A percentile compares a stretch with the other conserved stretches of the same genome.
phyloP scores from a whole-genome alignment of 495 filamentous ascomycete genomes.

The Talaromyces proteolyticus region DNA sequence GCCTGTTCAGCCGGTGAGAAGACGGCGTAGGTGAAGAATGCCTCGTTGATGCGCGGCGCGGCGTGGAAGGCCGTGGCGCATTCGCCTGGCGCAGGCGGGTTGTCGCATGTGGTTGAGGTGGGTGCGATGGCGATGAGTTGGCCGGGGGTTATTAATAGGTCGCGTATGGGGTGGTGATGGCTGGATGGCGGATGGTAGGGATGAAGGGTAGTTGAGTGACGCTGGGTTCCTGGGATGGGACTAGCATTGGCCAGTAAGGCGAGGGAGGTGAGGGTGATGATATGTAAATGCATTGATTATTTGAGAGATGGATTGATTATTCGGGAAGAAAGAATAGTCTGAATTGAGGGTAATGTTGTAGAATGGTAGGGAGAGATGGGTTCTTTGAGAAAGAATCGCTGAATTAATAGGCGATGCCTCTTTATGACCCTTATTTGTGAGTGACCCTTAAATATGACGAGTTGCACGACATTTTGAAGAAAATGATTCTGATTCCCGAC shows the following conservation, averaged over 20 bases:
- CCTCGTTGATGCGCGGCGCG: conserved; percentile 46
- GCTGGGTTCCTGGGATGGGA: conserved; percentile 9
- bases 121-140: conserved; percentile 49
- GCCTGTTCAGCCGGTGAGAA: conserved; percentile 50
- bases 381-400: background rate
- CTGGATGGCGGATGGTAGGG: background rate
- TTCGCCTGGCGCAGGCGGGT: conserved; percentile 39
- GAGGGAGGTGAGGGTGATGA: conserved; percentile 9
- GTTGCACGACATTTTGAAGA: too few species aligned
- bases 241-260: conserved; percentile 9
- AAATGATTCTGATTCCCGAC: too few species aligned
- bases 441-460: too few species aligned
- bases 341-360: background rate
- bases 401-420: background rate
- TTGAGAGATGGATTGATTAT: conserved; percentile 3
- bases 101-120: conserved; percentile 35
- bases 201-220: conserved; percentile 8
- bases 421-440: too few species aligned
- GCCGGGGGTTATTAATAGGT: conserved; percentile 32
- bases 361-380: background rate
- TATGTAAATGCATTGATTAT: conserved; percentile 4
- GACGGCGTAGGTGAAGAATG: conserved; percentile 53
- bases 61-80: conserved; percentile 64
- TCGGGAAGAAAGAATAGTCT: conserved; percentile 4
- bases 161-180: background rate